Base-by-base conservation (phyloP, 805 yeast genomes). In the Candida pini region DNA sequence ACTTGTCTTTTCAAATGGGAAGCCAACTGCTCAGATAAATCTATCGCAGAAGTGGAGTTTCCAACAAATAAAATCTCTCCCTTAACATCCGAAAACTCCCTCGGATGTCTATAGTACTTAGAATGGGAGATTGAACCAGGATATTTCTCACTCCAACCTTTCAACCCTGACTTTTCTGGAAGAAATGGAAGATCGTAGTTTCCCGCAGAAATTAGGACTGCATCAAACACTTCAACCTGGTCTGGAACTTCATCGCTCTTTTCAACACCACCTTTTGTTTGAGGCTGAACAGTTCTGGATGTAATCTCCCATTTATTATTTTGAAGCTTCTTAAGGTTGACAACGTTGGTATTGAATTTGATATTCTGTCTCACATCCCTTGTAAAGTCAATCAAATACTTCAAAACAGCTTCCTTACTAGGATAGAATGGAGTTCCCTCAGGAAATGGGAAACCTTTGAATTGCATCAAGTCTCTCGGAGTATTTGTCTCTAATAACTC, bases 1-100 rank as follows among this genome's bases (percentile, higher is more conserved):
- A 78, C 62, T 6, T 49, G 54, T 33, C 57, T 62, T 16, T 66
- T 56, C 29, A 72, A 59, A 3, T 39, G 49, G 2, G 63, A 60
- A 2, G 78, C 71, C 14, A 79, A 49, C 50, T 82, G 89, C 37
- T 68, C 69, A 2, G 86, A 73, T 27, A 83, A 63, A 48, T 85
- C 95, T 10, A 75, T 69, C 10, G 87, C 94, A 25, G 85, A 76
- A 2, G 89, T 79, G 4, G 80, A 76, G 45, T 77, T 80, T 0
- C 95, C 95, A n/a, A 85, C 73, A 6, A 84, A 69, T 28, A 85
- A 54, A 12, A 79, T 75, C 9, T 47, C 34, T n/a, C 58, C 53
- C 21, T 58, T 66, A 28, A 63, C 55, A 17, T 62, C 56, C 6
- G 50, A 46, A 40, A 51, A 67, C 48, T 62, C 64, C 1, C 62